Evolutionary conservation across 345 rosid genomes (phyloP), one percentile per base, ranked within the genome.

Genomic region (Garcia nutans): DNA sequence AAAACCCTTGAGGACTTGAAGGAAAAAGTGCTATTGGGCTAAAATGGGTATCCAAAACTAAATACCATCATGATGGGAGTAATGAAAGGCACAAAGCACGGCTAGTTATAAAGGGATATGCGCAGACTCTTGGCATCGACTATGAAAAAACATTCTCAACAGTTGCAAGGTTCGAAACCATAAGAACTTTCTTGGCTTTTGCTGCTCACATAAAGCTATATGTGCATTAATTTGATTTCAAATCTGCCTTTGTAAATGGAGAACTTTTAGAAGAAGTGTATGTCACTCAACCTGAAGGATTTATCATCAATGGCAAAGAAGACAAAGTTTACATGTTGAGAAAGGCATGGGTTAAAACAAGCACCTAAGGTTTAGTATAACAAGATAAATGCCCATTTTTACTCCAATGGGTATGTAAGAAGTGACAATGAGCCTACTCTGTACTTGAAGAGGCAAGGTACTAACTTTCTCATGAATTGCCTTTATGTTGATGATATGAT

Each of bases 1-100:
- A 78, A 86, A 69, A 73, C 85, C 71, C 88, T 93, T 59, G 83
- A 75, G 65, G 86, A 3, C 55, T 19, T 3, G 55, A 50, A 9
- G 55, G 55, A 15, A 50, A 50, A 50, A 11, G 12, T 50, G 55
- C 19, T 1, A 16, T 52, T 15, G 56, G 19, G 1, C 0, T 52
- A 0, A 52, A 52, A 52, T 52, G 56, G 20, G 19, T 52, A 1
- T 52, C 3, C 13, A 52, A 52, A 20, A 15, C 19, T 12, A 52
- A 52, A 17, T 52, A 52, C 13, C 19, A 52, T 52, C 20, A 1
- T 52, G 56, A 52, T 16, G 19, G 19, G 10, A 52, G 19, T 5
- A 52, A 15, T 15, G 15, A 52, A 52, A 52, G 19, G 56, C 56
- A 52, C 3, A 52, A 16, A 17, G 16, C 19, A 13, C 0, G 20